phyloP scores from a whole-genome alignment of 768 basidiomycete species.

The Naganishia randhawae region DNA sequence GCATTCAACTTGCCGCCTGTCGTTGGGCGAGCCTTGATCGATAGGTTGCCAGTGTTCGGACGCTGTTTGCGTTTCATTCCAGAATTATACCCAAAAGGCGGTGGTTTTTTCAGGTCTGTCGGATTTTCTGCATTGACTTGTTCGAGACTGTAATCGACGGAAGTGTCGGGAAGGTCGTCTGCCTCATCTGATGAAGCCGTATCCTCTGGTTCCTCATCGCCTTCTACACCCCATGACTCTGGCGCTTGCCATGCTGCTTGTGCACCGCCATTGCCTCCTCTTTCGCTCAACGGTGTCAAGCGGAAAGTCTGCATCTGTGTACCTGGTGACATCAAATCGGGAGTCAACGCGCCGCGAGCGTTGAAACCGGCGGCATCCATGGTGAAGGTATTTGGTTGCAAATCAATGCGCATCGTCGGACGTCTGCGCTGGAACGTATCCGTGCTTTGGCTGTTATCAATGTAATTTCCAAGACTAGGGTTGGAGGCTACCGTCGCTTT shows the following conservation, averaged over 20 bases:
- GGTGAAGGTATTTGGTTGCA: constrained; percentile 15
- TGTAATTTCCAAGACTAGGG: constrained; percentile 45
- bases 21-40: constrained; percentile 12
- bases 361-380: constrained; percentile 12
- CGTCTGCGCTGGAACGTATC: not conserved
- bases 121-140: not conserved
- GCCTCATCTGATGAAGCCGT: constrained; percentile 37
- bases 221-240: constrained; percentile 55
- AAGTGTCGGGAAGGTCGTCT: constrained; percentile 20
- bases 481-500: constrained; percentile 30
- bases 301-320: constrained; percentile 9
- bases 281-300: constrained; percentile 40
- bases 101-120: constrained; percentile 27
- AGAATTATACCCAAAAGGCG: constrained; percentile 45
- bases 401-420: constrained; percentile 12
- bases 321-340: constrained; percentile 24
- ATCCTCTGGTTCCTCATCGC: constrained; percentile 44
- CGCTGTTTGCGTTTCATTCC: constrained; percentile 16
- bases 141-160: not conserved
- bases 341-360: constrained; percentile 8
- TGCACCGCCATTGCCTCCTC: constrained; percentile 51
- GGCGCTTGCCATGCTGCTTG: constrained; percentile 54
- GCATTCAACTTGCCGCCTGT: constrained; percentile 24
- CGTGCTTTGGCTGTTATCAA: constrained; percentile 29
- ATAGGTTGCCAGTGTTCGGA: constrained; percentile 20